These are phyloP conservation scores for Penicillium crystallinum DNA, from an alignment of 495 filamentous ascomycete species.

Conservation along the genomic window DNA sequence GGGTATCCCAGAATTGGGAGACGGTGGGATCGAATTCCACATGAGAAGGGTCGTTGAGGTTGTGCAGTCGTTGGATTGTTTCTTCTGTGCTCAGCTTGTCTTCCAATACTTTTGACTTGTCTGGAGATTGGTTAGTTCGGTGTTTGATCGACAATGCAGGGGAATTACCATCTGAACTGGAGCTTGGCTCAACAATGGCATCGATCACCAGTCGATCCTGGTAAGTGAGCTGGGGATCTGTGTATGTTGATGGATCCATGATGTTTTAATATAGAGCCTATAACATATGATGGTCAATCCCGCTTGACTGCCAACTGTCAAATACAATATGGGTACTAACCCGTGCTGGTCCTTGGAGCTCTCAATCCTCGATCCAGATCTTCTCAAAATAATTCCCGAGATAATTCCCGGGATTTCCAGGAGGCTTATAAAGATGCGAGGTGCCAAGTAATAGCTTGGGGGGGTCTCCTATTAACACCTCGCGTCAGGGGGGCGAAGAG, in stretches of 20 bases:
- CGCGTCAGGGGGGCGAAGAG: constrained; percentile 12
- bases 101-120: constrained; percentile 14
- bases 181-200: constrained; percentile 35
- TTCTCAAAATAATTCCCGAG: no score
- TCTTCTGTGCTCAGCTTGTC: constrained; percentile 16
- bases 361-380: background rate
- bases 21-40: constrained; percentile 50
- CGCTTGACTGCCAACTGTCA: background rate
- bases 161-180: constrained; percentile 14
- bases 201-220: constrained; percentile 47
- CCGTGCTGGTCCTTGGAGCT: background rate
- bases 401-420: background rate
- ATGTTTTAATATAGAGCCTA: background rate
- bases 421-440: background rate
- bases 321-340: background rate
- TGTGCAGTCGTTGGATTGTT: constrained; percentile 39
- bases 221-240: constrained; percentile 45
- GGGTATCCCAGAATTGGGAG: constrained; percentile 47
- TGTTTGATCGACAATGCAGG: constrained; percentile 12
- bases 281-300: background rate
- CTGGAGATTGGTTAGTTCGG: constrained; percentile 10
- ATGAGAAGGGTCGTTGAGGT: constrained; percentile 47
- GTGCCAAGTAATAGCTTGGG: background rate
- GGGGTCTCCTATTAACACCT: background rate
- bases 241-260: constrained; percentile 35